These are phyloP conservation scores for Mortierella sp. DNA, from an alignment of 371 early-diverging fungal genomes.

Conservation along the genomic window DNA sequence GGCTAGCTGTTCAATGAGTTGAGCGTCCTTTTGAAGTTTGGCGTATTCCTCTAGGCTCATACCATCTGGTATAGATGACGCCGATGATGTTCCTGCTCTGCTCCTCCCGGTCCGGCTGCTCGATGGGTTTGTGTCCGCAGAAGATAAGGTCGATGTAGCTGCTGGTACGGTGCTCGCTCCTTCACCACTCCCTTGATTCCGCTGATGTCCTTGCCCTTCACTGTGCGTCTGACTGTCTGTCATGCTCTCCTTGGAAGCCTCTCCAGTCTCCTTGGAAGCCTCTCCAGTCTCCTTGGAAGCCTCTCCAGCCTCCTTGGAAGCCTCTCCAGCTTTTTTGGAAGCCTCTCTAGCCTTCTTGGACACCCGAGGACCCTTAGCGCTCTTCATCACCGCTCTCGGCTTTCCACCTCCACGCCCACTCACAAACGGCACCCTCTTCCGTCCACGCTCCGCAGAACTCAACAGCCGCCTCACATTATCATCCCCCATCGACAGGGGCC, in stretches of 20 bases:
- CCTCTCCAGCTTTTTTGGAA: too few relatives aligned
- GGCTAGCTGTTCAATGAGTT: background rate
- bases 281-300: too few relatives aligned
- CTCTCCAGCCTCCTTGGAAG: background rate
- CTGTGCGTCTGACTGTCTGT: background rate
- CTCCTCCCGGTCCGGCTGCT: background rate
- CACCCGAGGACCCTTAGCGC: background rate
- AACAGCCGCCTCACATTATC: conserved; percentile 28
- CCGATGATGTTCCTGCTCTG: background rate
- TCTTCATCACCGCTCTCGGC: background rate
- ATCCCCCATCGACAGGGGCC: background rate
- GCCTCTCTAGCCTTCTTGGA: background rate
- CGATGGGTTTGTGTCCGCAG: background rate
- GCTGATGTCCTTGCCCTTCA: too few relatives aligned
- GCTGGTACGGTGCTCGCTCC: background rate
- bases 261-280: background rate
- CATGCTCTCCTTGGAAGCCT: background rate
- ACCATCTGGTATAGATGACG: background rate
- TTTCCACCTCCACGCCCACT: background rate
- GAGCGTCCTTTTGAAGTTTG: conserved; percentile 10
- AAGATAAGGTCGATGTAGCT: background rate
- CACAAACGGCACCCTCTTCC: conserved; percentile 16
- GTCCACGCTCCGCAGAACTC: conserved; percentile 26
- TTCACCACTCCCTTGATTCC: background rate
- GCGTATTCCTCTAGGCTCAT: background rate